Evolutionary conservation across 371 early-diverging fungal genomes (phyloP).

Genomic region (Amoeboaphelidium protococcarum): DNA sequence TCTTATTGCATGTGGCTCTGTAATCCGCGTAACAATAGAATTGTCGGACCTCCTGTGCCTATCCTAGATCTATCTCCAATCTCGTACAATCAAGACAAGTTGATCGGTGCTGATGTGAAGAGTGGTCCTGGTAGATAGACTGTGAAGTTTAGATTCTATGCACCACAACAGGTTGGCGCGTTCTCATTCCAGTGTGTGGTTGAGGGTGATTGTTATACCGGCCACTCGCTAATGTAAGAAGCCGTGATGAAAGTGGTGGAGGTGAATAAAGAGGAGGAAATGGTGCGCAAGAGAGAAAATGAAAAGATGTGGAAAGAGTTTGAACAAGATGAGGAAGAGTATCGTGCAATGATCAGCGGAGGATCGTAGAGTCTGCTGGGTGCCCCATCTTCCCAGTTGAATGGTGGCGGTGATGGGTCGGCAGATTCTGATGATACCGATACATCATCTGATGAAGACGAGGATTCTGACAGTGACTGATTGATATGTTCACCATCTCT

Average conservation of each 20-base stretch:
- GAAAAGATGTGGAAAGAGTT: background rate
- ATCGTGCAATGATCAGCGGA: too few species aligned
- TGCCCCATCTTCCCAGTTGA: too few species aligned
- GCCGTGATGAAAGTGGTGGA: conserved; percentile 23
- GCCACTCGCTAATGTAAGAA: conserved; percentile 45
- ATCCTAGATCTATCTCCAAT: conserved; percentile 31
- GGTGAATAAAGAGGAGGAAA: background rate
- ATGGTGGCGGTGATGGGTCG: too few species aligned
- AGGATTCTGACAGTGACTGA: too few species aligned
- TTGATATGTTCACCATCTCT: too few species aligned
- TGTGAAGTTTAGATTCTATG: conserved; percentile 71
- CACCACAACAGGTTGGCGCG: conserved; percentile 57
- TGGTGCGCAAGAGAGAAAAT: background rate
- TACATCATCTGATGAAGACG: background rate
- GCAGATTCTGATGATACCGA: background rate
- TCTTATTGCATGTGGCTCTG: conserved; percentile 10
- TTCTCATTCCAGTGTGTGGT: conserved; percentile 55
- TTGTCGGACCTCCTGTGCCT: conserved; percentile 43
- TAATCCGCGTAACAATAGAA: conserved; percentile 48
- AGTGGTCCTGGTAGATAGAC: conserved; percentile 1
- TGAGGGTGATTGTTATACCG: conserved; percentile 64
- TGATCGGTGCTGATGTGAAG: too few species aligned
- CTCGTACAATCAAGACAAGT: too few species aligned
- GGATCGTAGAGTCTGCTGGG: too few species aligned
- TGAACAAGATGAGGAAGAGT: background rate